Percentiles rank a stretch among this genome's conserved stretches.
These are phyloP conservation scores for Parsonsia alboflavescens DNA, from an alignment of 257 asterid species.

Conservation along the genomic window DNA sequence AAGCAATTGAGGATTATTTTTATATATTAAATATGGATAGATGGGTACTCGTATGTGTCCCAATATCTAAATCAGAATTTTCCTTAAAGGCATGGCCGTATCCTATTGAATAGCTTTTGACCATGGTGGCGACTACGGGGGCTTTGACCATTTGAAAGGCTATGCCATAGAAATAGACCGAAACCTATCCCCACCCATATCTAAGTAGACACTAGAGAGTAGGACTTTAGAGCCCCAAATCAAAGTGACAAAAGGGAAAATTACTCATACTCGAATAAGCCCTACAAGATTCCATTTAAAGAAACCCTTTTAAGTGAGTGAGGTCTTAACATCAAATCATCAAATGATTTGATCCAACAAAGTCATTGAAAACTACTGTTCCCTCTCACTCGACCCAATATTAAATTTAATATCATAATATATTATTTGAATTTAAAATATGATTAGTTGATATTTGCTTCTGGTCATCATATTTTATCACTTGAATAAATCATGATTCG, in stretches of 20 bases:
- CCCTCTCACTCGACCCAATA: neutral
- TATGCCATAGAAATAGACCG: neutral
- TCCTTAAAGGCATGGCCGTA: too few relatives aligned
- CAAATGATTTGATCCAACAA: neutral
- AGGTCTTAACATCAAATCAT: neutral
- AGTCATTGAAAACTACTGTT: neutral
- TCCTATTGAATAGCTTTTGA: neutral
- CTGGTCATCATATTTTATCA: too few relatives aligned
- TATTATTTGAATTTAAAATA: too few relatives aligned
- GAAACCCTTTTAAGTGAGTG: neutral
- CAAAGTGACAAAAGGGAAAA: neutral
- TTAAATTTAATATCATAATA: too few relatives aligned
- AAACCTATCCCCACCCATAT: neutral
- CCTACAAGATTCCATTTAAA: neutral
- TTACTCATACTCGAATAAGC: neutral
- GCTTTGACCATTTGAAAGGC: slow-evolving; percentile 1
- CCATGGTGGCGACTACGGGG: neutral
- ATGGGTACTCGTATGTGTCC: too few relatives aligned
- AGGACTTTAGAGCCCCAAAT: neutral
- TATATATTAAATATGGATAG: too few relatives aligned
- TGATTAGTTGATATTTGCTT: too few relatives aligned
- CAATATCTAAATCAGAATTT: too few relatives aligned
- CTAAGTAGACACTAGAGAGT: neutral
- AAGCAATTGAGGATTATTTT: too few relatives aligned
- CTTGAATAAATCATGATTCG: too few relatives aligned